Evolutionary conservation across 2,329 filamentous ascomycete genomes (phyloP).

Genomic region (Colletotrichum cordylinicola): DNA sequence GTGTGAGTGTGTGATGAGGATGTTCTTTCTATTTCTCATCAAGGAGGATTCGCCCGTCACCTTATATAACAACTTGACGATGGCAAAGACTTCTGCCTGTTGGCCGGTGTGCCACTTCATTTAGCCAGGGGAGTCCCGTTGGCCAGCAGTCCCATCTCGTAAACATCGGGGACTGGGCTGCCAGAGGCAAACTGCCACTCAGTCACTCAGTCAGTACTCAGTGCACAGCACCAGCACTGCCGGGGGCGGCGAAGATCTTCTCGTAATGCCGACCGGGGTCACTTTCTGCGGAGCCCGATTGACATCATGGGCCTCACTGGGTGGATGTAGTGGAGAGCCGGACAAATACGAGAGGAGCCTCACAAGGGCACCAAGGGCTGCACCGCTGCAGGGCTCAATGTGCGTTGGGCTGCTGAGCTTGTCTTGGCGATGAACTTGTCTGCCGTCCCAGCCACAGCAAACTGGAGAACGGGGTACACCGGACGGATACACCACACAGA

Average conservation of each 20-base stretch:
- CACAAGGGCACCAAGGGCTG: background rate
- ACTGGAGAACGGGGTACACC: background rate
- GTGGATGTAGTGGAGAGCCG: background rate
- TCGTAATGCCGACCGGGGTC: constrained; percentile 13
- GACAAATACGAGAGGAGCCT: constrained; percentile 16
- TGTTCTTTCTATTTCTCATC: rapidly evolving
- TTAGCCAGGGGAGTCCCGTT: background rate
- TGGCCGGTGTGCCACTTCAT: background rate
- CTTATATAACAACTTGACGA: background rate
- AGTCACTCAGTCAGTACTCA: too few species aligned
- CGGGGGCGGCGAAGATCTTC: constrained; percentile 9
- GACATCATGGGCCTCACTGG: constrained; percentile 2
- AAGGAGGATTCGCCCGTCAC: background rate
- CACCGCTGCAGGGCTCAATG: background rate
- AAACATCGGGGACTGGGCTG: background rate
- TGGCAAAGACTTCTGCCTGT: background rate
- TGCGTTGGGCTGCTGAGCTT: background rate
- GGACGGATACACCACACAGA: background rate
- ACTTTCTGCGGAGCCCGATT: background rate
- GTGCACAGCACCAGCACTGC: background rate
- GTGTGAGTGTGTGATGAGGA: background rate
- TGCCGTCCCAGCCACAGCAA: background rate
- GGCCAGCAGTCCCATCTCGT: background rate
- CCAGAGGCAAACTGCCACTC: background rate
- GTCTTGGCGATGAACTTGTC: background rate